Evolutionary conservation across 2,329 filamentous ascomycete species (phyloP), one percentile per base, ranked within the genome.

Genomic region (Ustulina deusta): DNA sequence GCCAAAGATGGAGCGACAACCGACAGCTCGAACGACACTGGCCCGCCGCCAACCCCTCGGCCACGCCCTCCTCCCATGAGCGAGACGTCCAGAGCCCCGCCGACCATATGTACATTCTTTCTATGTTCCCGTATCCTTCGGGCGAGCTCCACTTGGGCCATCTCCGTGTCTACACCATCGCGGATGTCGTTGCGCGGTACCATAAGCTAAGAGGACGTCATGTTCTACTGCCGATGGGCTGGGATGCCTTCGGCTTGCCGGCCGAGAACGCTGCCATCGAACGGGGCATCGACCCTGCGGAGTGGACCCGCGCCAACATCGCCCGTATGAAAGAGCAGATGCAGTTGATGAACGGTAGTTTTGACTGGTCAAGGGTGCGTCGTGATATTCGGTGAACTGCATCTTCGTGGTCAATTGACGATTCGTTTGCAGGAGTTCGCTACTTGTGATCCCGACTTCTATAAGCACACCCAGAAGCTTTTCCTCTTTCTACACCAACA

Each of bases 91-190:
- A 56, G 36, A 73, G 70, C 36, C 54, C 67, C 62, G 70, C 79
- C 40, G 73, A 80, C 48, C 80, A 80, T 65, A 85, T 84, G 79
- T 97, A 95, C 78, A 88, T 97, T 69, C 84, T 97, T 61, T 91
- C 94, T 71, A 97, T 97, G 94, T 97, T 97, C 77, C 94, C 94
- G 0, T 97, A 97, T 78, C 94, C 94, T 0, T 97, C 94, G 0
- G 94, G 94, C 34, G 90, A 89, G 34, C 85, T 97, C 32, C 94
- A 97, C 78, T 89, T 97, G 68, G 94, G 94, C 15, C 94, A 97
- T 78, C 83, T 97, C 44, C 90, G 94, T 54, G 93, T 97, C 57
- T 97, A 97, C 82, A 93, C 93, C 42, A 96, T 97, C 71, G 93
- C 93, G 68, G 94, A 97, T 81, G 91, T 94, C 10, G 82, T 97